Conservation (phyloP, 225 moss, liverwort and hornwort genomes). For the Straminergon stramineum region DNA sequence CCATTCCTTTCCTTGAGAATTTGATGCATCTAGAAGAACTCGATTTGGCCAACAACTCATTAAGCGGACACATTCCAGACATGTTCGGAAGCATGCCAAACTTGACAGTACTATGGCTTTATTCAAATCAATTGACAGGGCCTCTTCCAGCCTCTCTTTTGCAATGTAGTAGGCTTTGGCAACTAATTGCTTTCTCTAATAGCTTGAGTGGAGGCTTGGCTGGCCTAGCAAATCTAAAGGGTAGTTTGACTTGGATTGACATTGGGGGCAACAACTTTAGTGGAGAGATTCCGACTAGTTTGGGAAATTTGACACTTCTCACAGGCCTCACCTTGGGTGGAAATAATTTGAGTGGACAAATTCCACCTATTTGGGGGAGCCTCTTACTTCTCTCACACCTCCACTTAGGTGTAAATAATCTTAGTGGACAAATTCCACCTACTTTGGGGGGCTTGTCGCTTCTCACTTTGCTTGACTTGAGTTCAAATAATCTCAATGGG, state of each 20-base stretch:
- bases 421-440: background rate
- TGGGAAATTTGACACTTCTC: background rate
- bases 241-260: background rate
- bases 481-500: no score
- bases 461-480: background rate
- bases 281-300: rapidly evolving
- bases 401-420: rapidly evolving
- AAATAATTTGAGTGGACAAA: background rate
- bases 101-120: background rate
- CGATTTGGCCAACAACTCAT: rapidly evolving
- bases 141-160: rapidly evolving
- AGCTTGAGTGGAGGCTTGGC: background rate
- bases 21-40: background rate
- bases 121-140: background rate
- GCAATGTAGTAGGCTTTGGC: rapidly evolving
- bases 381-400: rapidly evolving
- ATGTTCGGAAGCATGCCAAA: background rate
- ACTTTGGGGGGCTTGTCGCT: rapidly evolving
- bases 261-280: background rate
- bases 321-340: rapidly evolving
- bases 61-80: background rate
- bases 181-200: background rate
- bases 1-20: background rate
- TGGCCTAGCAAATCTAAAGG: background rate
- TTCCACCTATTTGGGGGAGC: background rate